Evolutionary conservation across 129 eudicot genomes (phyloP).

Genomic region (Kitagawia praeruptora): DNA sequence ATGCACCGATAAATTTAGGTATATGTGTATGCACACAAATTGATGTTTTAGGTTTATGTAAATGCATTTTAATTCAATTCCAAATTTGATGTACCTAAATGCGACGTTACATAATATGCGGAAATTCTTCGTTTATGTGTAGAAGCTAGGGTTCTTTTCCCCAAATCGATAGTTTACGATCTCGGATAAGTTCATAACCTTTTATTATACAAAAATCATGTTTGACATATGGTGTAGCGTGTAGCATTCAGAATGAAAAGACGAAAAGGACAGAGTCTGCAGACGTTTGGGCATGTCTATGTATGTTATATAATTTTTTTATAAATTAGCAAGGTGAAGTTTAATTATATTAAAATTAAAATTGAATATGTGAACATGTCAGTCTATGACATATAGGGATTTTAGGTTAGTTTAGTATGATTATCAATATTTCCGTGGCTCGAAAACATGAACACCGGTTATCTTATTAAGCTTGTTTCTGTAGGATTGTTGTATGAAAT

Average conservation of each 20-base stretch:
- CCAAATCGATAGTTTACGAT: neutral
- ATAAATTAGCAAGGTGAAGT: neutral
- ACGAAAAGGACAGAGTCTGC: no score
- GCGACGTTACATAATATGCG: neutral
- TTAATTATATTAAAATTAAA: neutral
- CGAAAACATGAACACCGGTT: neutral
- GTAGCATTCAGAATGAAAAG: no score
- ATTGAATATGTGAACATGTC: neutral
- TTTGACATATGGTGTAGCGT: no score
- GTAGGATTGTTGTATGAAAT: slow-evolving; percentile 82
- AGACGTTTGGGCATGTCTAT: no score
- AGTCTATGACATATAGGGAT: neutral
- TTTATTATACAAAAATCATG: no score
- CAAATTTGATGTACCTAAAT: neutral
- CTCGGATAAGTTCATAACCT: no score
- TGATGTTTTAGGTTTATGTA: neutral
- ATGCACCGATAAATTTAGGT: no score
- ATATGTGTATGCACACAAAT: no score
- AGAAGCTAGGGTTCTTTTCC: neutral
- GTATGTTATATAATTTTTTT: no score
- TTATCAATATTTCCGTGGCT: neutral
- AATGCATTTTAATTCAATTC: neutral
- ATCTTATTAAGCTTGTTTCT: neutral
- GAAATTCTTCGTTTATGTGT: neutral
- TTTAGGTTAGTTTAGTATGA: neutral